Base-by-base conservation (phyloP, 805 yeast species). In the Kregervanrija delftensis region DNA sequence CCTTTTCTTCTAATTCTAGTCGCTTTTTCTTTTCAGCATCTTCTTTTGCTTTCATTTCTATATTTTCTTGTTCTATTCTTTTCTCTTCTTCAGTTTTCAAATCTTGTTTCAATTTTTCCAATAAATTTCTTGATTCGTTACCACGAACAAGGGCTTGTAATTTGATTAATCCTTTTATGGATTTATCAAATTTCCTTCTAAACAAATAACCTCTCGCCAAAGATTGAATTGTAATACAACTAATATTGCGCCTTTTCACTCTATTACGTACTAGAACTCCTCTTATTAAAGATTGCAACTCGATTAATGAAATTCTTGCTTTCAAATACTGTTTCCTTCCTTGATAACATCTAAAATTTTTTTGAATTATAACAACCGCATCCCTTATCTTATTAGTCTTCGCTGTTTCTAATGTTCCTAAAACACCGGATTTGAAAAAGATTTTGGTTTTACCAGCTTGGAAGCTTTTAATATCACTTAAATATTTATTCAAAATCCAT, bases 351-450 rank as follows among this genome's bases (percentile, higher is more conserved):
- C 85, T 77, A 60, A 90, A 68, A 57, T 83, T 77, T 73, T 86
- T 88, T 67, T 93, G 98, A 53, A 91, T 82, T 65, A 84, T 66
- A n/a, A 80, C 81, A 5, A 96, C 96, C 35, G 96, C 80, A 41
- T 68, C 74, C 56, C 76, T 76, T 51, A 89, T 74, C 56, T 87
- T 86, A 48, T 83, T 85, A 13, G 88, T 68, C 64, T 97, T 80
- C 55, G 82, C 67, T 56, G 87, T 87, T 66, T 91, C 99, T 52
- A 91, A 72, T 50, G 81, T 80, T 3, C 97, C 98, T 63, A 91
- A 72, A 84, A 91, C 86, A 59, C 99, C 99, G 31, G 96, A 96
- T 58, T 95, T 84, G 71, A 91, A 87, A 71, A 91, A 91, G 45
- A 91, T 86, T 68, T 93, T 91, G 37, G 96, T 84, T 59, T 86